Percentiles rank a stretch among this genome's conserved stretches.
Conservation (phyloP, 176 grass and related monocot species). For the Hordeum marinum region DNA sequence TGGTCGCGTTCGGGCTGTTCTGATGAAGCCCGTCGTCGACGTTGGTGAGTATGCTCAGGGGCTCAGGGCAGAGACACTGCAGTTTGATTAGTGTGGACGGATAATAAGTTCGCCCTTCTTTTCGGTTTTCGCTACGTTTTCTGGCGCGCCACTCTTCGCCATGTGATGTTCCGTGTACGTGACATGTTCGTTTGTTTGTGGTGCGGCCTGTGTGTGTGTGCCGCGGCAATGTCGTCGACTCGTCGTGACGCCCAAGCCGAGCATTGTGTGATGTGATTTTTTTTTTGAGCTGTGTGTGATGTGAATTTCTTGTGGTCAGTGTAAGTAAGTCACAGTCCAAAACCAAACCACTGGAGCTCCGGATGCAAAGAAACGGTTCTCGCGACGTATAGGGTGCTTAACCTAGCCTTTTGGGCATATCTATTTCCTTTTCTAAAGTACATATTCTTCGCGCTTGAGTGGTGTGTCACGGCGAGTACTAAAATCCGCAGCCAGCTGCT, state of each 20-base stretch:
- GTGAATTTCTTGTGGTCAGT: too few relatives aligned
- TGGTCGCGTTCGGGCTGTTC: slow-evolving; percentile 26
- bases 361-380: background rate
- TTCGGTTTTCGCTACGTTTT: background rate
- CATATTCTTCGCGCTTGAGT: too few relatives aligned
- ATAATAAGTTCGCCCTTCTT: background rate
- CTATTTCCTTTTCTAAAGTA: too few relatives aligned
- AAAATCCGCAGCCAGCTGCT: too few relatives aligned
- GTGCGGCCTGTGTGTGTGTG: background rate
- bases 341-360: too few relatives aligned
- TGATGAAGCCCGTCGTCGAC: background rate
- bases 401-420: background rate
- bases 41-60: background rate
- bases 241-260: background rate
- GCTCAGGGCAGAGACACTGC: slow-evolving; percentile 23
- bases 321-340: too few relatives aligned
- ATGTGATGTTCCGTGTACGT: too few relatives aligned
- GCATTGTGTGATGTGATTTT: too few relatives aligned
- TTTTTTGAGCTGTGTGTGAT: too few relatives aligned
- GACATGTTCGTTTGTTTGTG: background rate
- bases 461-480: too few relatives aligned
- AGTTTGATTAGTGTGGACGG: background rate
- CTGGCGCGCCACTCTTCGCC: too few relatives aligned
- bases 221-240: background rate
- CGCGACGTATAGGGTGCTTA: background rate